phyloP scores from a whole-genome alignment of 2,329 filamentous ascomycete genomes.

The Cryphonectria nitschkei region DNA sequence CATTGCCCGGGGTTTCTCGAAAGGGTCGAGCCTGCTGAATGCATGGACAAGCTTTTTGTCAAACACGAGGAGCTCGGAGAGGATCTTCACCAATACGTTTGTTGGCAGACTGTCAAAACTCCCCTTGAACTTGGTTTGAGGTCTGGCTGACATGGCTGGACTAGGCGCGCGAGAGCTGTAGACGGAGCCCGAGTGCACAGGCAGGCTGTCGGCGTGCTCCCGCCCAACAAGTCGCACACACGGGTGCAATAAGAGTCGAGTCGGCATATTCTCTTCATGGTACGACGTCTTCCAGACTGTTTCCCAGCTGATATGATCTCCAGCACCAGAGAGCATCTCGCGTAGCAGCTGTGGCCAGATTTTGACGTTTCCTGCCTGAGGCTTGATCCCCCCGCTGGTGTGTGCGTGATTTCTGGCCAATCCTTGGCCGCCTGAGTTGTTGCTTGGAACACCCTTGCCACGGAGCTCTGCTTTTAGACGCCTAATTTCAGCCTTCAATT shows the following conservation, averaged over 20 bases:
- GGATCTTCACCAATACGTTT: neutral
- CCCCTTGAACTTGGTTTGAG: neutral
- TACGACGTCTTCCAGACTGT: constrained; percentile 14
- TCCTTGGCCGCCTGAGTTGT: neutral
- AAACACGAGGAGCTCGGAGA: constrained; percentile 13
- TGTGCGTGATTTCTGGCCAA: neutral
- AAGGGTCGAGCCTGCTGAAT: constrained; percentile 16
- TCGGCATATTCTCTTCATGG: constrained; percentile 14
- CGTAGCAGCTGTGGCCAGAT: neutral
- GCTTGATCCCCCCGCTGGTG: neutral
- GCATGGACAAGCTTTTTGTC: constrained; percentile 11
- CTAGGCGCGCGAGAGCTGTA: neutral
- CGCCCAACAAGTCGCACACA: neutral
- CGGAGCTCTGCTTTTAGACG: neutral
- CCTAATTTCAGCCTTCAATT: neutral
- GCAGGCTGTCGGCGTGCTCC: neutral
- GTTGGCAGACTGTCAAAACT: neutral
- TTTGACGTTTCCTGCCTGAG: neutral
- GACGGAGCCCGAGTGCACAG: neutral
- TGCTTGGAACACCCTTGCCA: too few relatives aligned
- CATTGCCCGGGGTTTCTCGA: neutral
- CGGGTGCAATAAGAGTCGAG: constrained; percentile 8
- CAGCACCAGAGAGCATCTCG: neutral
- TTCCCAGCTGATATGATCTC: neutral
- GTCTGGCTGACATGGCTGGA: neutral